Base-by-base conservation (phyloP, 2,329 filamentous ascomycete genomes). In the Diaporthe helianthi region DNA sequence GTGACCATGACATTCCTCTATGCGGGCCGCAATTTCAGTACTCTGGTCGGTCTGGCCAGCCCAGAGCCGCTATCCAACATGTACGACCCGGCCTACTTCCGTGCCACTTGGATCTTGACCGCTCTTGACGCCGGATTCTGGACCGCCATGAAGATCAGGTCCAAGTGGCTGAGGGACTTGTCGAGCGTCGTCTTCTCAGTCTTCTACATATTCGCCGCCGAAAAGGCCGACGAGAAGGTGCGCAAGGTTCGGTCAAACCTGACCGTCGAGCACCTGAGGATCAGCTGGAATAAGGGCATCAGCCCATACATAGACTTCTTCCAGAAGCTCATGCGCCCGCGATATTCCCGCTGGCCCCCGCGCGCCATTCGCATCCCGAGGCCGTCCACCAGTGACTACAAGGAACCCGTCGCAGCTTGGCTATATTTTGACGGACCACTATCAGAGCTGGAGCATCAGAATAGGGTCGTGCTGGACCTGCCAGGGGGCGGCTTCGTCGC, bases 121-220 rank as follows among this genome's bases (percentile, higher is more conserved):
- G 96, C 94, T 0, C 82, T 99, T 71, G 96, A 99, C 76, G 96
- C 96, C 7, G 96, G 96, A 1, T 99, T 98, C 80, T 99, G 96
- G 96, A 97, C 94, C 0, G 96, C 96, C 41, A 99, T 99, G 96
- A 91, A 90, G 75, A 94, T 99, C 72, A 88, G 88, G 58, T 78
- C 78, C 65, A 94, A 92, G 75, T 94, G 92, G 89, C 74, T 97
- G 51, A 87, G 94, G 47, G 94, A 98, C 78, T 77, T 97, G 17
- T 88, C 92, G 12, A 94, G 93, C 77, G 85, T 98, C 24, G 83
- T 93, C 55, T 98, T 98, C 79, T 93, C 93, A 0, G 78, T 92
- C 13, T 99, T 97, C 80, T 99, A 99, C 78, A 85, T 99, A 72
- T 87, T 98, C 66, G 93, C 94, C 17, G 94, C 96, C 0, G 95